A percentile compares a stretch with the other conserved stretches of the same genome.
Conservation (phyloP, 164 flowering plant genomes). For the Dillenia turbinata region DNA sequence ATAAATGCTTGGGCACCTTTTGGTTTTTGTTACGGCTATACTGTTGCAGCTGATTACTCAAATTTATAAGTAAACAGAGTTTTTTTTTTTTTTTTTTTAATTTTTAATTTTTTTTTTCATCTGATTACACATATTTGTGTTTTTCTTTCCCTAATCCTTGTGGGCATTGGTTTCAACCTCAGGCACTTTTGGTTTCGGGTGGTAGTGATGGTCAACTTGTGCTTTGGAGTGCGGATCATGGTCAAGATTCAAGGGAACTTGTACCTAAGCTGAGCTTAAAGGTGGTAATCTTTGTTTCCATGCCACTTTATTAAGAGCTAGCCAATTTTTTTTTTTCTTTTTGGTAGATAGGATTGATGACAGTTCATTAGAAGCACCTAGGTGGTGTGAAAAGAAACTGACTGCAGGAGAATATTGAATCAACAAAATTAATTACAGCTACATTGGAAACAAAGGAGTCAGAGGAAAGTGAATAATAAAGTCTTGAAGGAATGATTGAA, state of each 20-base stretch:
- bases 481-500: too few species aligned
- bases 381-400: too few species aligned
- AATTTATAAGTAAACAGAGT: too few species aligned
- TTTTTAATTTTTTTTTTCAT: neutral
- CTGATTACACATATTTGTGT: neutral
- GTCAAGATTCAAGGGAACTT: constrained; percentile 95
- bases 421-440: too few species aligned
- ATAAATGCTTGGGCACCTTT: too few species aligned
- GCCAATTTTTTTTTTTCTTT: neutral
- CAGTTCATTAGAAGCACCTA: too few species aligned
- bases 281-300: constrained; percentile 24
- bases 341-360: neutral
- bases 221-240: constrained; percentile 95
- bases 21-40: too few species aligned
- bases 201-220: constrained; percentile 94
- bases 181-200: constrained; percentile 96
- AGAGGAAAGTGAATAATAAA: too few species aligned
- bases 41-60: too few species aligned
- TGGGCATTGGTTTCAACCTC: neutral
- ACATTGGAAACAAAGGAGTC: too few species aligned
- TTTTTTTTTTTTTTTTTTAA: neutral
- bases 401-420: too few species aligned
- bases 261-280: constrained; percentile 96
- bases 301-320: neutral
- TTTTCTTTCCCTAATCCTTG: neutral